phyloP scores from a whole-genome alignment of 352 stramenopile species.

The Phytophthora vignae region DNA sequence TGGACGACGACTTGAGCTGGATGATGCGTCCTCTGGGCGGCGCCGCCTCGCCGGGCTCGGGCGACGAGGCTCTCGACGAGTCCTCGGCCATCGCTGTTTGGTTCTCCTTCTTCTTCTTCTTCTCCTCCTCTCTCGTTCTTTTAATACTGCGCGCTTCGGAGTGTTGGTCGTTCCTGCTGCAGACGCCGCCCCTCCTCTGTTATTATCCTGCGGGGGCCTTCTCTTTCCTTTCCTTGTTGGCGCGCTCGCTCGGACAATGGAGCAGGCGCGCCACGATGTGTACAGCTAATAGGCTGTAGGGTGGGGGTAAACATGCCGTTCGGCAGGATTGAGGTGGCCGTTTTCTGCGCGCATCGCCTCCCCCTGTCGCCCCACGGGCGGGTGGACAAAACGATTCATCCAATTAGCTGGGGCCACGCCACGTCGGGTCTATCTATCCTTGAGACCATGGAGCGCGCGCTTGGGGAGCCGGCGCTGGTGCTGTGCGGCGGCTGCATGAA shows the following conservation, averaged over 20 bases:
- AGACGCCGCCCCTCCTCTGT: not conserved
- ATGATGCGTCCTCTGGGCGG: slow-evolving; percentile 24
- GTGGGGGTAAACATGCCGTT: slow-evolving; percentile 15
- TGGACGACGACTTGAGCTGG: slow-evolving; percentile 34
- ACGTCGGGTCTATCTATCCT: no score
- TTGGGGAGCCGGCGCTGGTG: slow-evolving; percentile 64
- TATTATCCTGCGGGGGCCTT: slow-evolving; percentile 9
- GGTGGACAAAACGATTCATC: not conserved
- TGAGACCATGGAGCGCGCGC: slow-evolving; percentile 41
- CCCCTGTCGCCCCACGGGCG: slow-evolving; percentile 11
- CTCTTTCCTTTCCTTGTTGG: slow-evolving; percentile 10
- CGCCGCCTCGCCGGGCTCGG: slow-evolving; percentile 31
- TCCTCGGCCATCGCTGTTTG: slow-evolving; percentile 35
- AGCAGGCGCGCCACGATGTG: not conserved
- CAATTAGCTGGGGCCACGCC: no score
- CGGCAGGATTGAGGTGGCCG: slow-evolving; percentile 21
- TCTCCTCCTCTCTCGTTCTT: not conserved
- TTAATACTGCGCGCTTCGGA: no score
- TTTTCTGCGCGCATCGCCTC: slow-evolving; percentile 21
- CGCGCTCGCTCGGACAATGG: slow-evolving; percentile 25
- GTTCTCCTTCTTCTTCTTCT: no score
- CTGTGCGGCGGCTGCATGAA: slow-evolving; percentile 63
- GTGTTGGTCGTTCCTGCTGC: no score
- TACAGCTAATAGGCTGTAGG: slow-evolving; percentile 4
- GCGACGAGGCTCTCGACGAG: slow-evolving; percentile 35